Evolutionary conservation across 2,329 filamentous ascomycete species (phyloP), one percentile per base, ranked within the genome.

Genomic region (Onygenales sp.): DNA sequence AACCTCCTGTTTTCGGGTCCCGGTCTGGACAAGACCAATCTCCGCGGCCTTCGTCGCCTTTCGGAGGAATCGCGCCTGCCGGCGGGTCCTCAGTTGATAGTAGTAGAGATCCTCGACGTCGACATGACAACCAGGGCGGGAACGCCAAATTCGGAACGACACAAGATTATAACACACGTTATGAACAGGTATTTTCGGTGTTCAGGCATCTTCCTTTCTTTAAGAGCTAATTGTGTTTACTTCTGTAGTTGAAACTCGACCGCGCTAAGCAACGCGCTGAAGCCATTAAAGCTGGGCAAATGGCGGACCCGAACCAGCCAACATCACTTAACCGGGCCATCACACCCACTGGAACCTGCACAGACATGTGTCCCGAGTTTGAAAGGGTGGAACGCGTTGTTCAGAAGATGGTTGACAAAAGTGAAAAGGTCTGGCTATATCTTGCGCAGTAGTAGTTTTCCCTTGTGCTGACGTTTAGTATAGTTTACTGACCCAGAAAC

Each of bases 331-430:
- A 76, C 33, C 75, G 84, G 57, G 81, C 82, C 32, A 82, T 85
- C 60, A 83, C 79, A 17, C 75, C 79, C 0, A 76, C 81, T 5
- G 82, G 81, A 50, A 80, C 77, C 50, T 85, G 82, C 65, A 75
- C 75, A 41, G 78, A 80, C 58, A 84, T 85, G 81, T 85, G 82
- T 62, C 78, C 82, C 2, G 79, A 84, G 57, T 83, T 74, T 54
- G 82, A 85, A 68, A 69, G 82, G 43, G 76, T 83, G 43, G 77
- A 83, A 59, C 75, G 82, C 41, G 81, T 83, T 48, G 75, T 79
- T 44, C 78, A 83, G 62, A 79, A 81, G 50, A 81, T 83, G 67
- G 77, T 83, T 31, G 80, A 81, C 67, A 72, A 72, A 53, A 75
- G 77, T 56, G 82, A 85, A 74, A 80, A 76, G 70, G 80, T 82